Percentiles rank a stretch among this genome's conserved stretches.
Evolutionary conservation across 768 basidiomycete genomes (phyloP).

Genomic region (Sporobolomyces roseus): DNA sequence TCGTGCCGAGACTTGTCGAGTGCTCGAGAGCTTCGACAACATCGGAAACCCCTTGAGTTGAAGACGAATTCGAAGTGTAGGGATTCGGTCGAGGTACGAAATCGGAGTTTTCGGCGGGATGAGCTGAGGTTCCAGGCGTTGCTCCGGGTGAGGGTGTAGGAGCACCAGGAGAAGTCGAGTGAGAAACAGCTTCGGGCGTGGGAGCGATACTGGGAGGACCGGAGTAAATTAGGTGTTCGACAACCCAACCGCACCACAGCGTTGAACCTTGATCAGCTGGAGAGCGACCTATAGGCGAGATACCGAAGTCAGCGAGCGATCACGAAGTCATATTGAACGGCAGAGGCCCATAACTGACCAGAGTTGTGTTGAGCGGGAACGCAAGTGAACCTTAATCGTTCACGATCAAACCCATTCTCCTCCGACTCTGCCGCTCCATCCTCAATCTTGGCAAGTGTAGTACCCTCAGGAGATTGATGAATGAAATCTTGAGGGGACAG

Average conservation of each 20-base stretch:
- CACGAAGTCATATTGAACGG: neutral
- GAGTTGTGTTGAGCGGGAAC: slow-evolving; percentile 54
- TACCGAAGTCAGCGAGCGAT: too few relatives aligned
- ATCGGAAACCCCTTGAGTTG: neutral
- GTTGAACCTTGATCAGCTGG: slow-evolving; percentile 49
- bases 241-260: slow-evolving; percentile 53
- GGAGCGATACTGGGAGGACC: slow-evolving; percentile 4
- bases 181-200: neutral
- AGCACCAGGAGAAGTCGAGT: neutral
- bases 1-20: neutral
- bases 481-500: slow-evolving; percentile 36
- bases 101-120: neutral
- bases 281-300: slow-evolving; percentile 47
- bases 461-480: slow-evolving; percentile 5
- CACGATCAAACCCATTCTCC: neutral
- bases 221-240: slow-evolving; percentile 45
- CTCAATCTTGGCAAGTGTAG: neutral
- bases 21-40: slow-evolving; percentile 11
- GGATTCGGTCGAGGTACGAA: neutral
- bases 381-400: slow-evolving; percentile 49
- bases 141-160: neutral
- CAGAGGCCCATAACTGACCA: slow-evolving; percentile 44
- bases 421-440: slow-evolving; percentile 2
- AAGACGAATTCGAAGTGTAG: slow-evolving; percentile 7
- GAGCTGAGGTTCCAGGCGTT: neutral